Evolutionary conservation across 352 stramenopile species (phyloP), one percentile per base, ranked within the genome.

Genomic region (Phytophthora podocarpi): DNA sequence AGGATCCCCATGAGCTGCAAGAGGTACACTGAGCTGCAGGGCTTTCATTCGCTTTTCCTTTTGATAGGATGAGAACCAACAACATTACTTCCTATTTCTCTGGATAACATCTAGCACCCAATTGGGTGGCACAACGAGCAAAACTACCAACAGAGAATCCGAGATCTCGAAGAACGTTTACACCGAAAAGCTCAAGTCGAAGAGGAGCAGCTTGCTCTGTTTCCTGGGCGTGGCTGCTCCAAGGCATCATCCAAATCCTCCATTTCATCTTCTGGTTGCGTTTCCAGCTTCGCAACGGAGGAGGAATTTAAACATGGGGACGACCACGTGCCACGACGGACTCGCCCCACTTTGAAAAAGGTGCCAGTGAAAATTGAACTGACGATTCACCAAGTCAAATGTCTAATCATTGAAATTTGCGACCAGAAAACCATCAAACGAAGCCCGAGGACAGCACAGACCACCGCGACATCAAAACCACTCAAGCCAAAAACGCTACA

Each of bases 181-280:
- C 57, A 74, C 20, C 58, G 42, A 41, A 68, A 54, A 40, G 12
- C 49, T 16, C 67, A 78, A 46, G 36, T 45, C 49, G 61, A 64
- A 40, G 64, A 82, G 42, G 70, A 78, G 28, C 67, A 68, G 3
- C 64, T 26, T 37, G 36, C 53, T 40, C 41, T 72, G 18, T 70
- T 77, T 37, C 49, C 56, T 28, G 49, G 56, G 31, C 37, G 46
- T 16, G 36, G n/a, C 12, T 40, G 42, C 31, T 57, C 43, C 8
- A 51, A 54, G 15, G 13, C 36, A 4, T 58, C 64, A 21, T 64
- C 51, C 1, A 56, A 55, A 31, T 67, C 50, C 7, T 51, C 50
- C 10, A 46, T 56, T 26, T 51, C 49, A n/a, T 59, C 50, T 45
- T 55, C 37, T 5, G 49, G 45, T 12, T 59, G 51, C 16, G 26